A percentile compares a stretch with the other conserved stretches of the same genome.
Evolutionary conservation across 140 eudicot genomes (phyloP).

Genomic region (Oenanthe javanica): DNA sequence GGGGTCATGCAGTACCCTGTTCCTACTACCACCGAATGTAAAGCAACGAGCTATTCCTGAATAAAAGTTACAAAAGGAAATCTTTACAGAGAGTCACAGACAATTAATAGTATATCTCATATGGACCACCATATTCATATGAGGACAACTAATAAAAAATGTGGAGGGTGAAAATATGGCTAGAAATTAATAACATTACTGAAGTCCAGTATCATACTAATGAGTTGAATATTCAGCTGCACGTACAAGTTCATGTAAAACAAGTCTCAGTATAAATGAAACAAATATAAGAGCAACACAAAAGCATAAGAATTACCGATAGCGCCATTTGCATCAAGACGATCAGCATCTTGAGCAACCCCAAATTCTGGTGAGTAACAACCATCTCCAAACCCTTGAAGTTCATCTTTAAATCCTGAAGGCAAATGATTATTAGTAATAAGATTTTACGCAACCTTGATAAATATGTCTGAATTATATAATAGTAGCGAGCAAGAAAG

Average conservation of each 20-base stretch:
- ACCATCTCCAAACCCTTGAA: slow-evolving; percentile 38
- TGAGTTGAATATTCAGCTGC: neutral
- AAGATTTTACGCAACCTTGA: neutral
- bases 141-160: too few species aligned
- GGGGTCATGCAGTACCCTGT: slow-evolving; percentile 77
- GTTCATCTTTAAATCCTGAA: slow-evolving; percentile 89
- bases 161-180: neutral
- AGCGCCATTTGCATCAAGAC: slow-evolving; percentile 99
- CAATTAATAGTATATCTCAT: neutral
- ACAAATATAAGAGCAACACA: neutral
- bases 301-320: slow-evolving; percentile 43
- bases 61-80: neutral
- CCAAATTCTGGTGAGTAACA: slow-evolving; percentile 55
- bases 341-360: slow-evolving; percentile 98
- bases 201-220: neutral
- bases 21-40: slow-evolving; percentile 96
- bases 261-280: neutral
- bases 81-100: neutral
- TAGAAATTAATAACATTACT: neutral
- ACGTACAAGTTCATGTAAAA: neutral
- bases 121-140: neutral
- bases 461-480: neutral
- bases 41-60: slow-evolving; percentile 95
- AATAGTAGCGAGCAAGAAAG: neutral
- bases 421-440: slow-evolving; percentile 6